phyloP scores from a whole-genome alignment of 2,329 filamentous ascomycete genomes.

The Aureobasidium uvarum region DNA sequence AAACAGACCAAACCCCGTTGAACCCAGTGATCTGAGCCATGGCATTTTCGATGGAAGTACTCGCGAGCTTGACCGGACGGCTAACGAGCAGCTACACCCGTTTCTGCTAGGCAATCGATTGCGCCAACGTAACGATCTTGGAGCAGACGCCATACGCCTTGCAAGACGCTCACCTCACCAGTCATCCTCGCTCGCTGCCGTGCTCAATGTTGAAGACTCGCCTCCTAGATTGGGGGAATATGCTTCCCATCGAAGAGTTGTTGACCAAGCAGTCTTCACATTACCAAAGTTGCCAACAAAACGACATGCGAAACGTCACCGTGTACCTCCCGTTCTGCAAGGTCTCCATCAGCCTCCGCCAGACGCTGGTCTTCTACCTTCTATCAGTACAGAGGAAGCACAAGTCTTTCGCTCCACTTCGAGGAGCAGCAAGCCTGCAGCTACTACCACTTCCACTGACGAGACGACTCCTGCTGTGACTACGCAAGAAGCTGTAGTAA shows the following conservation, averaged over 20 bases:
- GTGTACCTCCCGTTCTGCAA: constrained; percentile 53
- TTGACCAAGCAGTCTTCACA: constrained; percentile 33
- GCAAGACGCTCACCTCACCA: constrained; percentile 28
- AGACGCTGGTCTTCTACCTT: constrained; percentile 59
- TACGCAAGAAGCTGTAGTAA: background rate
- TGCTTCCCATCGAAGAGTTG: constrained; percentile 31
- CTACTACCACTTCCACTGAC: background rate
- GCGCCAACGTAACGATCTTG: constrained; percentile 21
- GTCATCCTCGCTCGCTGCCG: constrained; percentile 39
- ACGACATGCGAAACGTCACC: constrained; percentile 35
- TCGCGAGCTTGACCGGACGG: constrained; percentile 33
- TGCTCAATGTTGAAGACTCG: constrained; percentile 39
- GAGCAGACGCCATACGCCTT: constrained; percentile 6
- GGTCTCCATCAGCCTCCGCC: constrained; percentile 64
- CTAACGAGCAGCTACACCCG: constrained; percentile 34
- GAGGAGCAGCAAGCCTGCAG: background rate
- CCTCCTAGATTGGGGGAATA: constrained; percentile 34
- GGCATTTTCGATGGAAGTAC: constrained; percentile 36
- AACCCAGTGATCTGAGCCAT: constrained; percentile 37
- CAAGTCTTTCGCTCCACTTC: constrained; percentile 20
- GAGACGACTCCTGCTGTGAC: background rate
- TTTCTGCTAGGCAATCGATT: constrained; percentile 30
- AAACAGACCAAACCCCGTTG: constrained; percentile 40
- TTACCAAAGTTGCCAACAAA: constrained; percentile 43
- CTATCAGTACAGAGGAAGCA: constrained; percentile 53